A percentile compares a stretch with the other conserved stretches of the same genome.
Evolutionary conservation across 2,329 filamentous ascomycete genomes (phyloP).

Genomic region (Aureobasidium sp.): DNA sequence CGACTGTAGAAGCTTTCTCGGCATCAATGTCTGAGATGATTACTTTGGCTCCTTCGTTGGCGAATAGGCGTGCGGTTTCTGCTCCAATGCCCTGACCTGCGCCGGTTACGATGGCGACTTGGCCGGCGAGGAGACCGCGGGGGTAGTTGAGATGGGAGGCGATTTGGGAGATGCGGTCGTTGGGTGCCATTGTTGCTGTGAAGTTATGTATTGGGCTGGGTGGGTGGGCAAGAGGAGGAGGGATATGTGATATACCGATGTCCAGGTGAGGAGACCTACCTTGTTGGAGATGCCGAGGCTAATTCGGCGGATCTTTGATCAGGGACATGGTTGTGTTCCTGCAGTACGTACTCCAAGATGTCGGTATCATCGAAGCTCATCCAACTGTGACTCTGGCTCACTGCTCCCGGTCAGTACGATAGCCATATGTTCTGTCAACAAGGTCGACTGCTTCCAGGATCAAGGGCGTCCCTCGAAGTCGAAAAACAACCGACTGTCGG

Average conservation of each 20-base stretch:
- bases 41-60: slow-evolving; percentile 80
- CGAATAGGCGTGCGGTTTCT: slow-evolving; percentile 72
- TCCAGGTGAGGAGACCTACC: slow-evolving; percentile 1
- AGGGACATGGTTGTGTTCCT: neutral
- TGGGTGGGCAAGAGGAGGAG: no score
- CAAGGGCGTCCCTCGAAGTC: neutral
- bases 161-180: slow-evolving; percentile 52
- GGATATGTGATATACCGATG: neutral
- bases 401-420: no score
- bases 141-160: slow-evolving; percentile 74
- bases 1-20: slow-evolving; percentile 60
- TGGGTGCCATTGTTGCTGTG: neutral
- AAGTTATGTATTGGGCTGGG: no score
- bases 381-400: no score
- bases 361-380: no score
- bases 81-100: slow-evolving; percentile 82
- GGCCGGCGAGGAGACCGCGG: slow-evolving; percentile 65
- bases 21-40: slow-evolving; percentile 73
- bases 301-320: neutral
- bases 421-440: neutral
- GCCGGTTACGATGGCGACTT: slow-evolving; percentile 85
- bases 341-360: no score
- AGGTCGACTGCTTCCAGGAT: neutral
- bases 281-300: neutral
- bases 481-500: neutral